These are phyloP conservation scores for Babesia gibsoni DNA, from an alignment of 169 alveolate species.

Conservation along the genomic window DNA sequence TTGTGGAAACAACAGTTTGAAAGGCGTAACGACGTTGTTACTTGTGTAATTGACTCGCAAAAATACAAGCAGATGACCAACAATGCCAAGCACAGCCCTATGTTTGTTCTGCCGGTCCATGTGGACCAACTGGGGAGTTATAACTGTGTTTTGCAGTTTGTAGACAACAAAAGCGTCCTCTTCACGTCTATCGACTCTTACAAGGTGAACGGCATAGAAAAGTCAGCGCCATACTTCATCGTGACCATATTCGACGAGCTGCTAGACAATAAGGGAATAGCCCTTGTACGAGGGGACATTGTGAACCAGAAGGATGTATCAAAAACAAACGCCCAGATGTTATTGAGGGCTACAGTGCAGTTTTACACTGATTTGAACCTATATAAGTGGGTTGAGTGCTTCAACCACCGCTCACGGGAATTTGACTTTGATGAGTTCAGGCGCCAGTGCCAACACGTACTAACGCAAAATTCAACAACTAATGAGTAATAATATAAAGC, in stretches of 20 bases:
- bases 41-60: background rate
- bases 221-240: constrained; percentile 22
- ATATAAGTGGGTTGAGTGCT: constrained; percentile 43
- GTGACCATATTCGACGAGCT: constrained; percentile 48
- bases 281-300: constrained; percentile 38
- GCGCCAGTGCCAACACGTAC: constrained; percentile 3
- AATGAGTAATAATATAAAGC: background rate
- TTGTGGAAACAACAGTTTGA: constrained; percentile 30
- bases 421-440: constrained; percentile 28
- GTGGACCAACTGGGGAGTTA: background rate
- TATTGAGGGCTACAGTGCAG: constrained; percentile 17
- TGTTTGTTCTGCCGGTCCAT: constrained; percentile 34
- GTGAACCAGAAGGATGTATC: constrained; percentile 38
- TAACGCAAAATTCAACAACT: background rate
- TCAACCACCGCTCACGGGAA: constrained; percentile 31
- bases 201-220: constrained; percentile 4
- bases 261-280: constrained; percentile 2
- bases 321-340: constrained; percentile 8
- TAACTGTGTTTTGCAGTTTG: constrained; percentile 32
- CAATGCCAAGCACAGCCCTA: constrained; percentile 1
- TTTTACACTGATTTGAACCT: constrained; percentile 52
- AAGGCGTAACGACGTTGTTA: constrained; percentile 13
- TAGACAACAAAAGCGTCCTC: constrained; percentile 8
- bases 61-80: background rate
- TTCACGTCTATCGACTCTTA: constrained; percentile 33